Base-by-base conservation (phyloP, 768 basidiomycete genomes). In the Gymnopilus junonius region DNA sequence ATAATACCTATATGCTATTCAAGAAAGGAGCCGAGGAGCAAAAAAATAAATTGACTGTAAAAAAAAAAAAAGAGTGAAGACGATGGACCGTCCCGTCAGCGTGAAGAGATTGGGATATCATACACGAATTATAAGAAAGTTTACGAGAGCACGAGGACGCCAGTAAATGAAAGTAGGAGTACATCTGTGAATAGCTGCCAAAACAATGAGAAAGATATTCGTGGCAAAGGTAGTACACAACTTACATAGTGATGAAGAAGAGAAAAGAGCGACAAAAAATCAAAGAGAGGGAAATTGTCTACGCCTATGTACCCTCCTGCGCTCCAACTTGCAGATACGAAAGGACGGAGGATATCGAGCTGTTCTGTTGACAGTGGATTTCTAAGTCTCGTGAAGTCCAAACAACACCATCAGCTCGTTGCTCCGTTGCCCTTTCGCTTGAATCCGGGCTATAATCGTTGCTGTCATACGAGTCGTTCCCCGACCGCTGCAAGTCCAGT, bases 361-460 rank as follows among this genome's bases (percentile, higher is more conserved):
- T 95, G 69, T 97, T 99, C 75, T 97, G 95, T 67, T 88, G 87
- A 72, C 94, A 96, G 32, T 92, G 85, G 69, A 90, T 75, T 71
- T 93, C 89, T 63, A 99, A 76, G 69, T 97, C 95, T 60, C 87
- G 87, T n/a, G 92, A 88, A 34, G 88, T 91, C 89, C 90, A 92
- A 58, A 87, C 65, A 39, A 82, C 82, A 35, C 84, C 84, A 69
- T 73, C 65, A 74, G 77, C 14, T 70, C 72, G 57, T 29, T 70
- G 67, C 10, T 69, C 70, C 5, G 66, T 62, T n/a, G 67, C 67
- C 21, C 62, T 55, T 34, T 69, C 70, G 37, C 67, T 70, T 17
- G 64, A 69, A 43, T 69, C 69, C 14, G 64, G 60, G 35, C 58
- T 59, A 10, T 59, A 62, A 32, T 70, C 71, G 51, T 71, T 74